Conservation (phyloP, 495 filamentous ascomycete species). For the Collariella sp. region DNA sequence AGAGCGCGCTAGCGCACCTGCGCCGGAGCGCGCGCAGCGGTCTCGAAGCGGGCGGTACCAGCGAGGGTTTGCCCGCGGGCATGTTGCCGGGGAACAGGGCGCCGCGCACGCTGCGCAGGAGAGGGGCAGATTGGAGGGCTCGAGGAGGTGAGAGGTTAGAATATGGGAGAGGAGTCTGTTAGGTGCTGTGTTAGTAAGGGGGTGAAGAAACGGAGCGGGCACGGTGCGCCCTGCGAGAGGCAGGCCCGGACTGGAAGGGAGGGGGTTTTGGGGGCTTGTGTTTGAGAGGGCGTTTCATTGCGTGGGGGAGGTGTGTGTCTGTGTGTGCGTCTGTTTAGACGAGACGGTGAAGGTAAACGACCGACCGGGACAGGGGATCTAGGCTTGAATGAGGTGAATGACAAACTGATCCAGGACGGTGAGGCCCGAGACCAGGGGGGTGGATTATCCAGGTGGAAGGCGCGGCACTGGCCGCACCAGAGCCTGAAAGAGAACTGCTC, state of each 20-base stretch:
- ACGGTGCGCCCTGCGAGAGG: background rate
- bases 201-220: background rate
- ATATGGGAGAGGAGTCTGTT: slow-evolving; percentile 64
- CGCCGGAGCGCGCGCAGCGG: slow-evolving; percentile 39
- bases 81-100: slow-evolving; percentile 75
- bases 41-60: slow-evolving; percentile 40
- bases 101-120: slow-evolving; percentile 62
- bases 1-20: slow-evolving; percentile 46
- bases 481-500: slow-evolving; percentile 5
- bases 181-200: background rate
- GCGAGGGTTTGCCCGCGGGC: slow-evolving; percentile 39
- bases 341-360: background rate
- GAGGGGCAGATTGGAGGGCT: slow-evolving; percentile 59
- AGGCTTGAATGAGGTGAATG: background rate
- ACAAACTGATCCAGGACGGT: slow-evolving; percentile 2
- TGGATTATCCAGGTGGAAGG: slow-evolving; percentile 17
- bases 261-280: slow-evolving; percentile 3
- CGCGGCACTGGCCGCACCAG: slow-evolving; percentile 23
- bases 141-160: slow-evolving; percentile 55
- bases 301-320: slow-evolving; percentile 15
- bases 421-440: background rate
- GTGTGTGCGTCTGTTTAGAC: slow-evolving; percentile 4
- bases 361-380: background rate
- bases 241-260: slow-evolving; percentile 3
- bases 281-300: slow-evolving; percentile 16